A percentile compares a stretch with the other conserved stretches of the same genome.
Conservation (phyloP, 1,284 basidiomycete species). For the Cryptococcus sp. region DNA sequence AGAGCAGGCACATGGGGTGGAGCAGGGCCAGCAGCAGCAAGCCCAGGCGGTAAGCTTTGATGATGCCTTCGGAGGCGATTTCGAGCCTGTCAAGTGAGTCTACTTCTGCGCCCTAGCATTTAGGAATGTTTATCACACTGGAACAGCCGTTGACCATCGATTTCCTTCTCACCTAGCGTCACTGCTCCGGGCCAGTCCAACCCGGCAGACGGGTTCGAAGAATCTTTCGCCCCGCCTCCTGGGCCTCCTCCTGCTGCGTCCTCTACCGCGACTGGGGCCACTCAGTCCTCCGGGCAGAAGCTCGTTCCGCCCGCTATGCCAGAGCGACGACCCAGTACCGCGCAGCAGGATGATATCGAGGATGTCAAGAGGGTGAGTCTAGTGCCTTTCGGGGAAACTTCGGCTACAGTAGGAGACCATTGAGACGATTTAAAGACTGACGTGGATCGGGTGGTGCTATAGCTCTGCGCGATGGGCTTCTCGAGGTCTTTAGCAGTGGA, state of each 20-base stretch:
- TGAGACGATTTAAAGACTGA: neutral
- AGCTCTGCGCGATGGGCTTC: slow-evolving; percentile 51
- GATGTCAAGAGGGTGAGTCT: slow-evolving; percentile 48
- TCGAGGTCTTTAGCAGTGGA: slow-evolving; percentile 43
- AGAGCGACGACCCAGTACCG: slow-evolving; percentile 28
- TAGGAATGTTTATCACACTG: neutral
- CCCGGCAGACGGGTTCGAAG: too few relatives aligned
- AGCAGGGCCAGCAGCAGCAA: slow-evolving; percentile 2
- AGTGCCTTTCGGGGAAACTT: neutral
- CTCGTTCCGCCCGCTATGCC: slow-evolving; percentile 31
- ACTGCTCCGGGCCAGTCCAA: too few relatives aligned
- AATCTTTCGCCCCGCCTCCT: slow-evolving; percentile 19
- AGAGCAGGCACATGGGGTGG: neutral
- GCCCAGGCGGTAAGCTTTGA: slow-evolving; percentile 49
- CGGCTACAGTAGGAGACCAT: neutral
- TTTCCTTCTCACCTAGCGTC: too few relatives aligned
- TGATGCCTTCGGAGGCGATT: slow-evolving; percentile 54
- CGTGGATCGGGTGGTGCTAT: neutral
- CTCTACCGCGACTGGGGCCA: neutral
- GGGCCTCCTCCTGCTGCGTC: slow-evolving; percentile 21
- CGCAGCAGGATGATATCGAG: slow-evolving; percentile 49
- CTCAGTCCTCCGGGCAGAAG: neutral
- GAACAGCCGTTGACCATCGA: neutral
- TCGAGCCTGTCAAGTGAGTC: slow-evolving; percentile 26
- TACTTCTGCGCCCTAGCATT: neutral